Conservation (phyloP, 2,329 filamentous ascomycete species). For the Fusarium subtropicale region DNA sequence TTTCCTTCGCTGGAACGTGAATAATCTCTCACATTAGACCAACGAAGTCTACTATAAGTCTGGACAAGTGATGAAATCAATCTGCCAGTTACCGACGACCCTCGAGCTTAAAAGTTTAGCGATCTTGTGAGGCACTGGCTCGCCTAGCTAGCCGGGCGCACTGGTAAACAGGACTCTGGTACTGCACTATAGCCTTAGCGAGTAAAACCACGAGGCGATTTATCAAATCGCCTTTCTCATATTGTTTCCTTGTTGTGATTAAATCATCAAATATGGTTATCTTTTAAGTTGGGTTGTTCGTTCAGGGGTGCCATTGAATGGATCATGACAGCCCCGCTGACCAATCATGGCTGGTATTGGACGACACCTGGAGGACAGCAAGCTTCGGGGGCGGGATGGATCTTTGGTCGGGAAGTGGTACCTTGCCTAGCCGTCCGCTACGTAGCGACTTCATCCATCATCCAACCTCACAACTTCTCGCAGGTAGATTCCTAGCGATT, state of each 20-base stretch:
- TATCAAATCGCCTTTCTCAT: neutral
- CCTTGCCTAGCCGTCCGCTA: conserved; percentile 34
- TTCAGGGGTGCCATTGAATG: conserved; percentile 4
- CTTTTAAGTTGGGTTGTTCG: neutral
- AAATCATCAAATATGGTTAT: neutral
- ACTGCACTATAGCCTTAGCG: neutral
- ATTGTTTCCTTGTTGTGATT: neutral
- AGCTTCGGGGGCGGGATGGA: conserved; percentile 37
- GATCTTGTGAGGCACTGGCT: neutral
- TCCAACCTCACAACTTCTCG: conserved; percentile 31
- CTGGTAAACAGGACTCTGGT: neutral
- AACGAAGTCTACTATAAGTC: neutral
- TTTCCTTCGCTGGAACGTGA: neutral
- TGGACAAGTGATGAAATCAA: neutral
- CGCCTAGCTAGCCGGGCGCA: neutral
- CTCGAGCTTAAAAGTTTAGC: neutral
- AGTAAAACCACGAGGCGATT: neutral
- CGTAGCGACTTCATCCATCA: conserved; percentile 36
- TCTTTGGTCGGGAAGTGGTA: conserved; percentile 25
- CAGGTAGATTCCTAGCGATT: conserved; percentile 19
- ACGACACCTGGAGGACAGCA: conserved; percentile 46
- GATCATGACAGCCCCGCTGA: conserved; percentile 17
- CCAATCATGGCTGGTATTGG: conserved; percentile 45
- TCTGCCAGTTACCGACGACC: neutral
- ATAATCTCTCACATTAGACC: neutral